Base-by-base conservation (phyloP, 148 eudicot genomes). In the Rhododendron ferrugineum region DNA sequence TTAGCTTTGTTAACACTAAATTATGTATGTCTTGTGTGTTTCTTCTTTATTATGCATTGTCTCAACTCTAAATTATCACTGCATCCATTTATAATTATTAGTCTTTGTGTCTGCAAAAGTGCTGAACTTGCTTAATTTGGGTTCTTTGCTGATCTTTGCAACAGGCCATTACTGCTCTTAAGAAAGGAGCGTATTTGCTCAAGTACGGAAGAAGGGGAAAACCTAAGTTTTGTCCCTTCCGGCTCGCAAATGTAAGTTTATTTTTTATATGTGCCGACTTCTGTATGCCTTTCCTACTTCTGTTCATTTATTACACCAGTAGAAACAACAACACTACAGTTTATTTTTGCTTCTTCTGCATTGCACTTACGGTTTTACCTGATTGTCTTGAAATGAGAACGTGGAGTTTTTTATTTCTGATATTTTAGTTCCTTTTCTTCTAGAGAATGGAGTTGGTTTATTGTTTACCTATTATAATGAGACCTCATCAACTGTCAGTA, bases 181-280 rank as follows among this genome's bases (percentile, higher is more conserved):
- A 79, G 82, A 79, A 79, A 28, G 82, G 82, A 34, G 82, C 82
- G 3, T 30, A 15, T 79, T 79, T 79, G 62, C 62, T 79, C 62
- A 79, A 79, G 82, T 79, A 79, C 8, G 82, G 82, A 79, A 50
- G 82, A 30, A 79, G 82, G 82, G 82, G 82, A 54, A 79, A 49
- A 54, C 82, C 62, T 79, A 79, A 50, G 62, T 79, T 79, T 79
- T 79, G 82, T 79, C 82, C 60, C 82, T 79, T 79, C 40, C 60
- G 82, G 40, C 64, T 79, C 0, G 82, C 82, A 79, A 79, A 79
- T 79, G 82, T 79, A 50, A 79, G 82, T 50, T 79, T 49, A 11
- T 46, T 79, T 78, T n/a, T 14, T 6, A 50, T 30, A 23, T 79
- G 34, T 84, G 47, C 66, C 28, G 68, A 58, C 22, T 10, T 50